These are phyloP conservation scores for Henckelia pumila DNA, from an alignment of 257 asterid genomes.

Conservation along the genomic window DNA sequence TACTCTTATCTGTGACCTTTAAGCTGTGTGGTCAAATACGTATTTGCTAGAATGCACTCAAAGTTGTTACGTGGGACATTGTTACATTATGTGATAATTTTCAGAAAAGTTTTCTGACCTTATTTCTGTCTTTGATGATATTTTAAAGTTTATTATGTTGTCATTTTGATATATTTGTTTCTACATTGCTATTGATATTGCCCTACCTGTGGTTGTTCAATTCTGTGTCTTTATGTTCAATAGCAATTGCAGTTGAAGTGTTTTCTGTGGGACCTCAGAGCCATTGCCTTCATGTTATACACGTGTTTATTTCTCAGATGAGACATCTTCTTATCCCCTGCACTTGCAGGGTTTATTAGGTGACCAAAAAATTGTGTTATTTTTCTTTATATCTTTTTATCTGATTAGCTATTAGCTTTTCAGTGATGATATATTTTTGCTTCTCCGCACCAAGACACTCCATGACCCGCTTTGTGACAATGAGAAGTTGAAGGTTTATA, in stretches of 20 bases:
- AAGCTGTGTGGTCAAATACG: not conserved
- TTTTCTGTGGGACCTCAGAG: not conserved
- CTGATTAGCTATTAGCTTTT: not conserved
- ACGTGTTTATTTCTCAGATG: not conserved
- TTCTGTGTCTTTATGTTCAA: not conserved
- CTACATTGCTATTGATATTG: not conserved
- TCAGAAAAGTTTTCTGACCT: not conserved
- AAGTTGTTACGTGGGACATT: not conserved
- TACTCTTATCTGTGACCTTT: slow-evolving; percentile 25
- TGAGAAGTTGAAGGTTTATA: not conserved
- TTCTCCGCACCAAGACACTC: not conserved
- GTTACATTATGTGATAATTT: not conserved
- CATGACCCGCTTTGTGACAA: not conserved
- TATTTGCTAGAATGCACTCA: not conserved
- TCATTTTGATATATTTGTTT: slow-evolving; percentile 1
- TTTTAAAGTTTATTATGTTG: too few species aligned
- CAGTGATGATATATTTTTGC: not conserved
- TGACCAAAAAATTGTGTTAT: not conserved
- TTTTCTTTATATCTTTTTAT: too few species aligned
- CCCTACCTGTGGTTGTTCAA: not conserved
- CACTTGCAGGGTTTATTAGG: not conserved
- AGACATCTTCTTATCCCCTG: not conserved
- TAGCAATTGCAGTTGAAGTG: too few species aligned
- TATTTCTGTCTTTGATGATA: not conserved
- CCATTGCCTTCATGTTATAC: not conserved